Evolutionary conservation across 2,329 filamentous ascomycete genomes (phyloP).

Genomic region (Microdochium trichocladiopsis): DNA sequence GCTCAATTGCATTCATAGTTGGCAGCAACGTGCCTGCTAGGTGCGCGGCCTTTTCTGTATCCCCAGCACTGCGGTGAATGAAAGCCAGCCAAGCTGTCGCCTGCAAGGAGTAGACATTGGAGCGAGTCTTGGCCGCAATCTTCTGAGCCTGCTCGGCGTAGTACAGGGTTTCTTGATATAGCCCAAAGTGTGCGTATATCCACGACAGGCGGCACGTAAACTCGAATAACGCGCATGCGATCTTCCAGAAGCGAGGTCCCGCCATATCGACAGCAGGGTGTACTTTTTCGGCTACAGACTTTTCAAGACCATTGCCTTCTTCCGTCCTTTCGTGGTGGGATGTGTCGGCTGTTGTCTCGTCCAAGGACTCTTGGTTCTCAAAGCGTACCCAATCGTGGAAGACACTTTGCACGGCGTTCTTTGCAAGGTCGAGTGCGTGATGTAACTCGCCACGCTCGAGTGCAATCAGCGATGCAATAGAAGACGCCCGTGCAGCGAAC

Average conservation of each 20-base stretch:
- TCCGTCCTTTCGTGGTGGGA: slow-evolving; percentile 15
- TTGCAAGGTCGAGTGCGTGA: slow-evolving; percentile 49
- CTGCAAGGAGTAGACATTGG: slow-evolving; percentile 49
- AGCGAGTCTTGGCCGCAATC: slow-evolving; percentile 62
- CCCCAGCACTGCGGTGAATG: slow-evolving; percentile 49
- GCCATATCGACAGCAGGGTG: slow-evolving; percentile 20
- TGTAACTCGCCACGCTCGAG: slow-evolving; percentile 55
- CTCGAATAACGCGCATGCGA: slow-evolving; percentile 67
- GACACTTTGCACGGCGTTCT: slow-evolving; percentile 47
- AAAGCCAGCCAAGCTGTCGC: slow-evolving; percentile 47
- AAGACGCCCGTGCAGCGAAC: slow-evolving; percentile 50
- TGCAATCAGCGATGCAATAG: slow-evolving; percentile 58
- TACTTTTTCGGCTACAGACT: slow-evolving; percentile 15
- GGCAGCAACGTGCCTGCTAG: slow-evolving; percentile 46
- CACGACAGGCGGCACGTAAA: slow-evolving; percentile 67
- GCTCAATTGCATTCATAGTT: slow-evolving; percentile 38
- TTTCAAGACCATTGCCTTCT: slow-evolving; percentile 17
- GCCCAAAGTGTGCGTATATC: slow-evolving; percentile 75
- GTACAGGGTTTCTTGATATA: slow-evolving; percentile 82
- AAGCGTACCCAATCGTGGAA: slow-evolving; percentile 49
- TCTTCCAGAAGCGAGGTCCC: slow-evolving; percentile 70
- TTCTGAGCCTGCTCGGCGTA: slow-evolving; percentile 80
- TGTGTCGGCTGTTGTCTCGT: slow-evolving; percentile 11
- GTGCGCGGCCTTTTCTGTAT: slow-evolving; percentile 49
- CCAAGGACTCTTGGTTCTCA: slow-evolving; percentile 8